phyloP scores from a whole-genome alignment of 495 filamentous ascomycete species.

The Hyaloscypha bicolor region DNA sequence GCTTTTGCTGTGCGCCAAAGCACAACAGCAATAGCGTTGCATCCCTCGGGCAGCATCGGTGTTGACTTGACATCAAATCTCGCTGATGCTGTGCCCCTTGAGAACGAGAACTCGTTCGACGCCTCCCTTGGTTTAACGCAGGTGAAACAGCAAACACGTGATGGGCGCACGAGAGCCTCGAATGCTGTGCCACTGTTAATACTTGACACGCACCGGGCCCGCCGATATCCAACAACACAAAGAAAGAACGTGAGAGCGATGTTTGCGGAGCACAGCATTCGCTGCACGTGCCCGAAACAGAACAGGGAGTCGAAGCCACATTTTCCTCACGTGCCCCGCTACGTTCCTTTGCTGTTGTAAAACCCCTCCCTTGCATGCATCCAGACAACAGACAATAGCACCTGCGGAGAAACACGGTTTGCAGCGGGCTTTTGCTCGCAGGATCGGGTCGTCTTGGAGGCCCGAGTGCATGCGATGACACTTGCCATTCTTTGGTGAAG shows the following conservation, averaged over 20 bases:
- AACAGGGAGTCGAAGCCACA: neutral
- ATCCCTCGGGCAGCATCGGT: neutral
- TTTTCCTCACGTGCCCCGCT: neutral
- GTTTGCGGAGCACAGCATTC: neutral
- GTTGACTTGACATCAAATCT: neutral
- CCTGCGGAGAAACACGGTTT: neutral
- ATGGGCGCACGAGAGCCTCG: neutral
- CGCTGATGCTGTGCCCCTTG: neutral
- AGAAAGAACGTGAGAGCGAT: neutral
- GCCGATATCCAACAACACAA: neutral
- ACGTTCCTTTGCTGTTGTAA: neutral
- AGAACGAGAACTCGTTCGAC: no score
- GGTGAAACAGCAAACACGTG: neutral
- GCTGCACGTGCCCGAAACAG: neutral
- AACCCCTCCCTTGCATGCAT: neutral
- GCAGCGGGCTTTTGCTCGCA: neutral
- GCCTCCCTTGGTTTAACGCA: neutral
- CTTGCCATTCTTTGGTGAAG: neutral
- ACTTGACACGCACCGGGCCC: neutral
- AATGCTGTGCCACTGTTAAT: neutral
- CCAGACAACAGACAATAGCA: no score
- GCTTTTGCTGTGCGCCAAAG: neutral
- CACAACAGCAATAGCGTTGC: neutral
- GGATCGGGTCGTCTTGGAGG: neutral
- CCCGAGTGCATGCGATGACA: neutral